Percentiles rank a stretch among this genome's conserved stretches.
Evolutionary conservation across 2,329 filamentous ascomycete genomes (phyloP).

Genomic region (Cryoendolithus antarcticus): DNA sequence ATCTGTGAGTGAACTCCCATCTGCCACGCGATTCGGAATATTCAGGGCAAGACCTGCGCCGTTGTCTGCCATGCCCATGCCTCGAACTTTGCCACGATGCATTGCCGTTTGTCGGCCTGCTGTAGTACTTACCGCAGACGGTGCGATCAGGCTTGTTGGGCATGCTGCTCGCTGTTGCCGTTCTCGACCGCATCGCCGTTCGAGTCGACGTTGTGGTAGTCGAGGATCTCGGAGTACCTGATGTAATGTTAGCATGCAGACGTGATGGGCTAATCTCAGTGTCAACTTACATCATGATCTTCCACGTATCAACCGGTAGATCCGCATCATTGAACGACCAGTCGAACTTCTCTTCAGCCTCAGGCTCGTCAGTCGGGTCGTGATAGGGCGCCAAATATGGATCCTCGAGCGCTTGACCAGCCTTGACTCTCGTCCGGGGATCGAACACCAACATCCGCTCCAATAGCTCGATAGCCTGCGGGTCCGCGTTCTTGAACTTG

Average conservation of each 20-base stretch:
- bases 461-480: slow-evolving; percentile 77
- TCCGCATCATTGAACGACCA: slow-evolving; percentile 99
- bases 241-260: slow-evolving; percentile 6
- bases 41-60: too few species aligned
- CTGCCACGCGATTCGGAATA: too few species aligned
- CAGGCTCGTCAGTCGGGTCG: slow-evolving; percentile 90
- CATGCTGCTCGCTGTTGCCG: background rate
- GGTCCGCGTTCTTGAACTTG: slow-evolving; percentile 94
- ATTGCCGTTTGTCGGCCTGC: too few species aligned
- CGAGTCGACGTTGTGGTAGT: slow-evolving; percentile 86
- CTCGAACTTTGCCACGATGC: too few species aligned
- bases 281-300: slow-evolving; percentile 89
- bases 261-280: background rate
- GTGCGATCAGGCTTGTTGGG: too few species aligned
- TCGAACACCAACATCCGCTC: slow-evolving; percentile 98
- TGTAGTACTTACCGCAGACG: too few species aligned
- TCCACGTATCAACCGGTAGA: slow-evolving; percentile 97
- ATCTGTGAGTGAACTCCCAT: too few species aligned
- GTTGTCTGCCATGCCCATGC: too few species aligned
- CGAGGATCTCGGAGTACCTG: slow-evolving; percentile 97
- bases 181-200: slow-evolving; percentile 14
- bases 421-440: slow-evolving; percentile 88
- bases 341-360: slow-evolving; percentile 94
- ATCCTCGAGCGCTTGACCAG: slow-evolving; percentile 73
- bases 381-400: slow-evolving; percentile 95